Base-by-base conservation (phyloP, 768 basidiomycete genomes). In the Pisolithus tinctorius region DNA sequence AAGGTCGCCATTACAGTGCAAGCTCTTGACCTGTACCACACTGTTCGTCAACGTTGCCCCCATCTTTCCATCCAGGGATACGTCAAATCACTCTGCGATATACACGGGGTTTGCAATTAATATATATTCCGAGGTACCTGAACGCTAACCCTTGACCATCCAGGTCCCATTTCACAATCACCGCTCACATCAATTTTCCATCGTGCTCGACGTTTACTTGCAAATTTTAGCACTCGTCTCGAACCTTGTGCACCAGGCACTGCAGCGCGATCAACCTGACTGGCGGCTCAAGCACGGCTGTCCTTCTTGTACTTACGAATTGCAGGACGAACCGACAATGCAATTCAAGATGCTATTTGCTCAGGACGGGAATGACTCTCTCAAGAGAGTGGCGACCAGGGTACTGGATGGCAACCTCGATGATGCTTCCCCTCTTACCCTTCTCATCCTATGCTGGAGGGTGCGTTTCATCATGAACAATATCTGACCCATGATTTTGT, bases 51-150 rank as follows among this genome's bases (percentile, higher is more conserved):
- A 0, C 48, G 50, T 5, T 49, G 47, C 25, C 63, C 62, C 2
- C 55, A 53, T 16, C 45, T 61, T 2, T 54, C 52, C 1, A 56
- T 61, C 6, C 58, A 65, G 34, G 51, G 47, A 1, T 60, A 53
- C 36, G 45, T 62, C 2, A 54, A 58, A 23, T 41, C 49, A 0
- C 46, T 65, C 0, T 57, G 52, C 31, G 58, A 63, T n/a, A 8
- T 60, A 11, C 55, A 60, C 0, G 51, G 39, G 25, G 46, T 52
- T 30, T 7, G 46, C 41, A 3, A 14, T 13, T 13, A 4, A 34
- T 8, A 16, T 8, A 4, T 34, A 34, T 34, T 20, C 30, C 11
- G 29, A 17, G 30, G 11, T 34, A 47, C 11, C 20, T 11, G 13
- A 48, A 36, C 8, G 8, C 25, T 23, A 11, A 8, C 6, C 25